Base-by-base conservation (phyloP, 208 protist genomes). In the Novymonas esmeraldas region DNA sequence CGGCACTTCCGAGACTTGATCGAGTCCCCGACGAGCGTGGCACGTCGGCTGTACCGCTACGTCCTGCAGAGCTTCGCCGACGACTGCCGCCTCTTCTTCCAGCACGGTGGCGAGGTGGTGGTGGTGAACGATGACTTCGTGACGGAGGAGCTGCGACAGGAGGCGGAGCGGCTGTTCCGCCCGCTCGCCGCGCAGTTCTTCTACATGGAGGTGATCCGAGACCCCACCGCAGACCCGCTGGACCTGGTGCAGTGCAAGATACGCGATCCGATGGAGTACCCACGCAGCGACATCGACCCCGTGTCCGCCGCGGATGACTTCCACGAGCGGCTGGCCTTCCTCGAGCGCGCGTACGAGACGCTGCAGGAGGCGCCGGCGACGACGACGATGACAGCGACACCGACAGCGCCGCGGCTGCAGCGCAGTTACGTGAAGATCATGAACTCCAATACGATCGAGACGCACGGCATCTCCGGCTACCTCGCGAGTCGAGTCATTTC, bases 51-150 rank as follows among this genome's bases (percentile, higher is more conserved):
- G 14, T 95, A 95, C 70, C 82, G 80, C 48, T 50, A 79, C 46
- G 86, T 92, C 39, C 72, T 95, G 31, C 52, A 82, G 18, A 64
- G 73, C 29, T 90, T 84, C 72, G 81, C 85, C 6, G 50, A 81
- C 7, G 85, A 94, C 63, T 80, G 76, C 41, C 68, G 71, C 9
- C n/a, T 70, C 38, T 96, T 95, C 59, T 94, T 94, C 58, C 51
- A 73, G n/a, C 59, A 70, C 52, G 85, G 87, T n/a, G 85, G 87
- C 29, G 84, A 93, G 59, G 89, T 96, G 57, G 76, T 94, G 52
- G 75, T 96, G 41, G 48, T 96, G 44, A 94, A 96, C 80, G 89
- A 94, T 64, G 87, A 96, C 70, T 94, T 94, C 64, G 64, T 85
- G 4, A 91, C 82, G 22, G 81, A 84, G 62, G 81, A 89, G 56